Percentiles rank a stretch among this genome's conserved stretches.
Evolutionary conservation across 805 yeast genomes (phyloP).

Genomic region (Blastobotrys peoriensis): DNA sequence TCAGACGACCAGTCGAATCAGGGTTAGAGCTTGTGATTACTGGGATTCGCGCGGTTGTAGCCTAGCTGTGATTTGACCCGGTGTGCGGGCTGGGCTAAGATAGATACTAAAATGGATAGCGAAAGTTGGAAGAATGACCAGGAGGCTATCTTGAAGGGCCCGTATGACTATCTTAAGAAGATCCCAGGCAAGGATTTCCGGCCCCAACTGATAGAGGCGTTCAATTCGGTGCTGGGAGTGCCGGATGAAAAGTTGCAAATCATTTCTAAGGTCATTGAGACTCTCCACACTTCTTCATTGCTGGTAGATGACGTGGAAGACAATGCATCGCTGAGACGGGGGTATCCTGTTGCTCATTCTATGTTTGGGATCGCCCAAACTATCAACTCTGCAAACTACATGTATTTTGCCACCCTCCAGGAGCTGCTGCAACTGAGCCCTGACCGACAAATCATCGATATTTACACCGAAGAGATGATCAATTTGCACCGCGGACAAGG

Average conservation of each 20-base stretch:
- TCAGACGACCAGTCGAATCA: too few species aligned
- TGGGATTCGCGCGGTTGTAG: too few species aligned
- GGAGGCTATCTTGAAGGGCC: slow-evolving; percentile 37
- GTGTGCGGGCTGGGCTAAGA: too few species aligned
- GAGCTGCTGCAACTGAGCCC: slow-evolving; percentile 35
- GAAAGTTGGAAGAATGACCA: too few species aligned
- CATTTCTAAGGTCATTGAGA: slow-evolving; percentile 47
- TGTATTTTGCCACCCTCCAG: slow-evolving; percentile 68
- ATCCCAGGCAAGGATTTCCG: slow-evolving; percentile 57
- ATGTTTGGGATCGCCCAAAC: slow-evolving; percentile 75
- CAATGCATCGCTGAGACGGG: slow-evolving; percentile 62
- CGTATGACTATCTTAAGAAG: slow-evolving; percentile 45
- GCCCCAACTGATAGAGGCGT: slow-evolving; percentile 41
- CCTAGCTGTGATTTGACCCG: too few species aligned
- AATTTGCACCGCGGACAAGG: slow-evolving; percentile 89
- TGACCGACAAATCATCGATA: slow-evolving; percentile 24
- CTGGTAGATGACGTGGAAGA: slow-evolving; percentile 90
- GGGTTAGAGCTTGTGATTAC: too few species aligned
- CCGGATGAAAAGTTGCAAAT: slow-evolving; percentile 33
- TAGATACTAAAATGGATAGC: too few species aligned
- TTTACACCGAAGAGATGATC: slow-evolving; percentile 66
- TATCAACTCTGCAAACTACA: slow-evolving; percentile 74
- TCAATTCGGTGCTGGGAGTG: slow-evolving; percentile 47
- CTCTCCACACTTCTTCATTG: slow-evolving; percentile 60
- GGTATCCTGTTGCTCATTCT: slow-evolving; percentile 71